These are phyloP conservation scores for Agaricales sp. DNA, from an alignment of 1,284 basidiomycete species.

Conservation along the genomic window DNA sequence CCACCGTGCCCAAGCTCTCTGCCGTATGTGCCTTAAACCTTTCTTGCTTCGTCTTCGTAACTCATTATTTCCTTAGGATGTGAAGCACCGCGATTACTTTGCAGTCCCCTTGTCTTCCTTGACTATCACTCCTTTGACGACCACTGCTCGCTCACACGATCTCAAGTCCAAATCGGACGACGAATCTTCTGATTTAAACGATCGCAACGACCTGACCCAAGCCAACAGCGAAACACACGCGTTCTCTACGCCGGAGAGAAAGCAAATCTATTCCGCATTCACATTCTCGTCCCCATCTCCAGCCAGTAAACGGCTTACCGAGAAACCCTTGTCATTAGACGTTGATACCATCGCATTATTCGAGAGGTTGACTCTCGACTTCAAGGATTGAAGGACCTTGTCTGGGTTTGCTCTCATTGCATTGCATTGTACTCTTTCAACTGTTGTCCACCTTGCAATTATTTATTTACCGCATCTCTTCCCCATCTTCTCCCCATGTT, in stretches of 20 bases:
- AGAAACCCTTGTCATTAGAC: conserved; percentile 16
- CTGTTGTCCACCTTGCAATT: conserved; percentile 1
- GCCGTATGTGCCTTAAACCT: neutral
- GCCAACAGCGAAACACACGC: conserved; percentile 10
- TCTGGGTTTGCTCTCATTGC: neutral
- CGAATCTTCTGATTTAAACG: neutral
- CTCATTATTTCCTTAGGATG: neutral
- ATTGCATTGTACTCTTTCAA: neutral
- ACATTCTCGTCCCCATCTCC: conserved; percentile 66
- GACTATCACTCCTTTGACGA: conserved; percentile 10
- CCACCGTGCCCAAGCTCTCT: neutral
- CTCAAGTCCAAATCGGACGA: conserved; percentile 7
- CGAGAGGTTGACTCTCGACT: conserved; percentile 17
- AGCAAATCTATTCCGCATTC: conserved; percentile 59
- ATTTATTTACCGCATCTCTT: conserved; percentile 11
- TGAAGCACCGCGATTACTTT: conserved; percentile 43
- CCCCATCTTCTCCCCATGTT: no score
- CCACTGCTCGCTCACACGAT: conserved; percentile 16
- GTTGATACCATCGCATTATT: conserved; percentile 21
- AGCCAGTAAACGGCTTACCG: conserved; percentile 38
- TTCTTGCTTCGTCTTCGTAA: neutral
- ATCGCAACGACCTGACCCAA: neutral
- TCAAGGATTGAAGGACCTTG: neutral
- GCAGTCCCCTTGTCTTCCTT: conserved; percentile 21
- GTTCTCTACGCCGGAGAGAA: conserved; percentile 63